Evolutionary conservation across 768 basidiomycete species (phyloP).

Genomic region (Lactarius evosmus): DNA sequence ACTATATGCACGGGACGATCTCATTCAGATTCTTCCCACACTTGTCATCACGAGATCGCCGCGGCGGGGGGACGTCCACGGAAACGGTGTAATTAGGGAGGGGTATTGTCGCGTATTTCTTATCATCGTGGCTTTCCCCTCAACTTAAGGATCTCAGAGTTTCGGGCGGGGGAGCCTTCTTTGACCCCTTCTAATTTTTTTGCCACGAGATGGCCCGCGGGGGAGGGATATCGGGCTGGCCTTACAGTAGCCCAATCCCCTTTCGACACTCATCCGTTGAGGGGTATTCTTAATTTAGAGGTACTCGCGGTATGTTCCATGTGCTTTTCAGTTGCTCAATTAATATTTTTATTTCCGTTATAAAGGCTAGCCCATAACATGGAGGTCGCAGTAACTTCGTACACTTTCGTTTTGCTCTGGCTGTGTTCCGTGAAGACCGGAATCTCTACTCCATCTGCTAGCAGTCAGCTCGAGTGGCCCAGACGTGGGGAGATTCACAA

Average conservation of each 20-base stretch:
- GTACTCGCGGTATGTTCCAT: background rate
- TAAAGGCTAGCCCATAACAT: background rate
- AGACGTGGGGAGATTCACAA: background rate
- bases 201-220: background rate
- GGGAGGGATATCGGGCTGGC: background rate
- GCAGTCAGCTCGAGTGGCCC: background rate
- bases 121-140: background rate
- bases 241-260: background rate
- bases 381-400: background rate
- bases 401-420: background rate
- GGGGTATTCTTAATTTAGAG: background rate
- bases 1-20: background rate
- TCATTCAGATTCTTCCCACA: background rate
- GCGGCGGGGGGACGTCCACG: background rate
- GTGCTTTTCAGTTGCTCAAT: background rate
- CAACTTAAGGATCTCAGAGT: background rate
- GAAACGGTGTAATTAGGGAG: conserved; percentile 3
- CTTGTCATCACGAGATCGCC: background rate
- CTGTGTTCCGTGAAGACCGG: background rate
- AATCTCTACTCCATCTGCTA: background rate
- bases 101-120: background rate
- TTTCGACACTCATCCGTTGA: background rate
- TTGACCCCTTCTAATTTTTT: background rate
- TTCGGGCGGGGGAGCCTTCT: background rate
- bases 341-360: background rate